Percentiles rank a stretch among this genome's conserved stretches.
phyloP scores from a whole-genome alignment of 179 eudicot species.

The Heliamphora pulchella region DNA sequence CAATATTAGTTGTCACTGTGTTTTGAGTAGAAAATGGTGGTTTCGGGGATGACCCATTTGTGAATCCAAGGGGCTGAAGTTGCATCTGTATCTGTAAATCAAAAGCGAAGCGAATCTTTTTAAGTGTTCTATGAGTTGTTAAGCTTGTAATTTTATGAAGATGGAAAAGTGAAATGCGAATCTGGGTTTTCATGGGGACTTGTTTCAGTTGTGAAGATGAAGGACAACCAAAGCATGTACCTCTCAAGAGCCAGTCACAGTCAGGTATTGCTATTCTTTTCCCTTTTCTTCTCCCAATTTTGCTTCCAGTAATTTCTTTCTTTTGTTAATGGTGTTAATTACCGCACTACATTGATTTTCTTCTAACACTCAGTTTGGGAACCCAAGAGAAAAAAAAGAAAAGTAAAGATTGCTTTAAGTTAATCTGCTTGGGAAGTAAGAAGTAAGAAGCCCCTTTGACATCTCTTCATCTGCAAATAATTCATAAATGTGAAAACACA shows the following conservation, averaged over 20 bases:
- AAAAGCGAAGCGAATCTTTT: slow-evolving; percentile 11
- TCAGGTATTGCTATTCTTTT: slow-evolving; percentile 1
- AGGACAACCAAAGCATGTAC: slow-evolving; percentile 21
- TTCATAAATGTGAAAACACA: no score
- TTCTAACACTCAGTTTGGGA: no score
- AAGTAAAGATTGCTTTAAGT: no score
- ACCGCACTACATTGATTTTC: no score
- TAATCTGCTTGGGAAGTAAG: no score
- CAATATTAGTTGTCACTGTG: slow-evolving; percentile 18
- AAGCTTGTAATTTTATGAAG: background rate
- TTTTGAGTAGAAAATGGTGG: background rate
- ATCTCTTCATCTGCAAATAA: no score
- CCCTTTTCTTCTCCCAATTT: background rate
- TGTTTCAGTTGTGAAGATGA: slow-evolving; percentile 50
- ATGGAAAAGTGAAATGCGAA: slow-evolving; percentile 17
- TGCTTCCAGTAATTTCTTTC: background rate
- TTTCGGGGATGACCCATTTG: slow-evolving; percentile 2
- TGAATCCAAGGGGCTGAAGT: background rate
- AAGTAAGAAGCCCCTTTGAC: no score
- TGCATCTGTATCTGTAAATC: background rate
- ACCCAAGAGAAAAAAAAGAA: no score
- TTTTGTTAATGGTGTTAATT: background rate
- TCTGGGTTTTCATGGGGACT: slow-evolving; percentile 42
- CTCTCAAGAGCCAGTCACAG: slow-evolving; percentile 21
- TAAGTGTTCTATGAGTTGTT: background rate